These are phyloP conservation scores for Astrothelium subdiscretum DNA, from an alignment of 495 filamentous ascomycete species.

Conservation along the genomic window DNA sequence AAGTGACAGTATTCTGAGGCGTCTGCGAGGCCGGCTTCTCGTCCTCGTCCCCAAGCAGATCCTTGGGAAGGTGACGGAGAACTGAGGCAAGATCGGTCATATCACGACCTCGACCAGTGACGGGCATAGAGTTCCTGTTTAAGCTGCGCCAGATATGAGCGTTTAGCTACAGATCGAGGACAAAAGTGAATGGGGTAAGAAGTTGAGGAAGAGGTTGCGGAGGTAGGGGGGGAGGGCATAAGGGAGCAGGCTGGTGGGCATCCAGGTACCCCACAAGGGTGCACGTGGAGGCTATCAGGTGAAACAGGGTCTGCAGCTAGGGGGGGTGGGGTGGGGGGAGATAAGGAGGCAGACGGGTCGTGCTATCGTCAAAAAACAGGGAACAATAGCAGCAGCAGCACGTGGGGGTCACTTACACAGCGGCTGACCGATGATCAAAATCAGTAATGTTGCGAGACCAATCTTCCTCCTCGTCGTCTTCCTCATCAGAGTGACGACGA, in stretches of 20 bases:
- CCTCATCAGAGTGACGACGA: conserved; percentile 70
- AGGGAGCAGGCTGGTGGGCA: not conserved
- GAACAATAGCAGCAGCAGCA: not conserved
- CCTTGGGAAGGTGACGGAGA: conserved; percentile 46
- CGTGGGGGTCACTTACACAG: conserved; percentile 43
- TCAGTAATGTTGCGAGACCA: conserved; percentile 35
- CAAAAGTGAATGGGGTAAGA: not conserved
- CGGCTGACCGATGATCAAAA: conserved; percentile 44
- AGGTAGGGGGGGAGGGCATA: not conserved
- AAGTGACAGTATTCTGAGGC: not conserved
- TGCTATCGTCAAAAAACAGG: conserved; percentile 3
- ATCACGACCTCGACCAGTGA: conserved; percentile 46
- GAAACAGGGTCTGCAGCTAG: not conserved
- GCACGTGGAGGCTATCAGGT: conserved; percentile 2
- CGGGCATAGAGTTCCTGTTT: conserved; percentile 85
- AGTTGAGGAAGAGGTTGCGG: not conserved
- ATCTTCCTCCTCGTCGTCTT: conserved; percentile 58
- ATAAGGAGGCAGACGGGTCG: not conserved
- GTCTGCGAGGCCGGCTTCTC: conserved; percentile 26
- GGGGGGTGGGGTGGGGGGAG: not conserved
- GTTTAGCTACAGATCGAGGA: not conserved
- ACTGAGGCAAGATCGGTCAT: conserved; percentile 36
- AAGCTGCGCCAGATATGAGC: conserved; percentile 34
- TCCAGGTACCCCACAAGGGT: not conserved
- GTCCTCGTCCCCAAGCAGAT: conserved; percentile 77